These are phyloP conservation scores for Sporobolomyces pararoseus DNA, from an alignment of 768 basidiomycete genomes.

Conservation along the genomic window DNA sequence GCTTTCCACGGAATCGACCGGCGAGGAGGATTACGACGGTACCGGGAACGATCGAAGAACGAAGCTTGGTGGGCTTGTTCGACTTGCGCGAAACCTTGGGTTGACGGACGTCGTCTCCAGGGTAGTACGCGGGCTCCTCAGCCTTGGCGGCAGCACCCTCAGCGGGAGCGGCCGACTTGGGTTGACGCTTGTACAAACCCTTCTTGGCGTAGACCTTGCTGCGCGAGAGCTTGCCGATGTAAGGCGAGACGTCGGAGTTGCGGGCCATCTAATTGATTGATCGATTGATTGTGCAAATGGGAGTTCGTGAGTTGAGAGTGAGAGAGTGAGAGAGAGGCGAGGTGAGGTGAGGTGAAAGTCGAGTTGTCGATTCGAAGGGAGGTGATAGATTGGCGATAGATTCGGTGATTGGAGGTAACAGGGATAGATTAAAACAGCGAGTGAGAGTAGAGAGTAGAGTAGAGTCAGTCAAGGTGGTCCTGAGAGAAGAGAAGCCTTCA, in stretches of 20 bases:
- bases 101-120: slow-evolving; percentile 84
- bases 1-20: slow-evolving; percentile 95
- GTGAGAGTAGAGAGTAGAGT: neutral
- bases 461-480: neutral
- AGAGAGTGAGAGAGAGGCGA: neutral
- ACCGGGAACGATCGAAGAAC: slow-evolving; percentile 84
- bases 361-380: neutral
- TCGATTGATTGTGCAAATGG: too few relatives aligned
- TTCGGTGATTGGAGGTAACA: neutral
- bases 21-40: slow-evolving; percentile 93
- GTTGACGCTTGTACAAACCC: slow-evolving; percentile 70
- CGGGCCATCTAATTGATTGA: slow-evolving; percentile 45
- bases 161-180: slow-evolving; percentile 63
- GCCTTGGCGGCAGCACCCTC: slow-evolving; percentile 64
- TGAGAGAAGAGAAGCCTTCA: neutral
- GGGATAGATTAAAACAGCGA: neutral
- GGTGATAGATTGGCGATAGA: neutral
- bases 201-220: slow-evolving; percentile 76
- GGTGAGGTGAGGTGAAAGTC: too few relatives aligned
- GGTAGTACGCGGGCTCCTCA: slow-evolving; percentile 88
- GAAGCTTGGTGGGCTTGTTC: slow-evolving; percentile 67
- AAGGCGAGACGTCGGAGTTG: slow-evolving; percentile 70
- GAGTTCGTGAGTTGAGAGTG: neutral
- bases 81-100: slow-evolving; percentile 91
- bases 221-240: slow-evolving; percentile 76